Conservation (phyloP, 257 asterid genomes). For the Jasminum sambac region DNA sequence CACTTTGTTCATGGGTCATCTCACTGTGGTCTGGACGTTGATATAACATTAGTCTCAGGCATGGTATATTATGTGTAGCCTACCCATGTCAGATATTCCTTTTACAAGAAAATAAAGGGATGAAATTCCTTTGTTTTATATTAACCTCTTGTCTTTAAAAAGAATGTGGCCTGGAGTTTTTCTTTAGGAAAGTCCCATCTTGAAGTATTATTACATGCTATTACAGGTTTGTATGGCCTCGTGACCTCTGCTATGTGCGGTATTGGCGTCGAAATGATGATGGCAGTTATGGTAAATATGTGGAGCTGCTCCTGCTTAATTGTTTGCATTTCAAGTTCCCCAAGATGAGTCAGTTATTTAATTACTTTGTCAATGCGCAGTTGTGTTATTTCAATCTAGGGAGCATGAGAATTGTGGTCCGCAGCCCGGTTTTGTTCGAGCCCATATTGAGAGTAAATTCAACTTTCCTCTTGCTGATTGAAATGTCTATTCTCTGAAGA, state of each 20-base stretch:
- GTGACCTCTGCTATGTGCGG: constrained; percentile 95
- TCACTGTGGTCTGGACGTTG: not conserved
- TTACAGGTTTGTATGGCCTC: constrained; percentile 92
- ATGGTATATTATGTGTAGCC: not conserved
- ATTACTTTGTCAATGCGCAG: constrained; percentile 48
- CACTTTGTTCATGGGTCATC: not conserved
- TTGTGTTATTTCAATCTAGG: constrained; percentile 91
- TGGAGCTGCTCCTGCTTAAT: constrained; percentile 28
- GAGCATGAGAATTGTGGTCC: constrained; percentile 92
- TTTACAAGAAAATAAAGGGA: not conserved
- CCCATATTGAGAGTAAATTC: constrained; percentile 81
- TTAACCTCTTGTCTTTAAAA: not conserved
- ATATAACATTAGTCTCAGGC: not conserved
- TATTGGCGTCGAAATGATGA: constrained; percentile 99
- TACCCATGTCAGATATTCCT: not conserved
- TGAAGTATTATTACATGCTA: constrained; percentile 14
- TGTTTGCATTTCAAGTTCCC: constrained; percentile 19
- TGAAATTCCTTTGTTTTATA: not conserved
- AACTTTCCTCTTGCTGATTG: constrained; percentile 26
- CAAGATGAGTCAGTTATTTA: constrained; percentile 21
- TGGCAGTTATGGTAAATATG: constrained; percentile 85
- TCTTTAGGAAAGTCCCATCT: not conserved
- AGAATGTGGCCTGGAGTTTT: not conserved
- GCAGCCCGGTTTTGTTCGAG: constrained; percentile 93
- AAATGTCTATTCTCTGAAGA: constrained; percentile 17